These are phyloP conservation scores for Discostella pseudostelligera DNA, from an alignment of 108 stramenopile genomes.

Conservation along the genomic window DNA sequence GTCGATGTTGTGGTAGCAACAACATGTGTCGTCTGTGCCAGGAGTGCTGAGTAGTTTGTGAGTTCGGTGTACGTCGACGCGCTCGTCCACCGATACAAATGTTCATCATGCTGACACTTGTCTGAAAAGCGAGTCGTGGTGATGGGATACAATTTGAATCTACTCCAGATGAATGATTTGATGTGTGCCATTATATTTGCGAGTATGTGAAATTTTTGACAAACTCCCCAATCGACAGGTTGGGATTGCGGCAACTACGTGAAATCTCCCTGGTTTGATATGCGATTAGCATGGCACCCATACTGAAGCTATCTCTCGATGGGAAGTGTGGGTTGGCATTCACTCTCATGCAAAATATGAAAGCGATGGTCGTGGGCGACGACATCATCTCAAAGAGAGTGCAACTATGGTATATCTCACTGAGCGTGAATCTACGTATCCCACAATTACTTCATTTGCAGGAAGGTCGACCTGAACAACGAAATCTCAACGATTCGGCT, in stretches of 20 bases:
- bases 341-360: too few relatives aligned
- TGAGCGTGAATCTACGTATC: background rate
- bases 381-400: too few relatives aligned
- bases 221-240: too few relatives aligned
- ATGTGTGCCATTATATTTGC: background rate
- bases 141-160: too few relatives aligned
- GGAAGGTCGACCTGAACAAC: conserved; percentile 63
- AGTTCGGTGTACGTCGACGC: background rate
- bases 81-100: background rate
- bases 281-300: too few relatives aligned
- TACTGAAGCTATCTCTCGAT: too few relatives aligned
- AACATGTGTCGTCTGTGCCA: background rate
- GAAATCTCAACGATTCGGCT: conserved; percentile 68
- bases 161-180: too few relatives aligned
- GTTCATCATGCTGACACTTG: too few relatives aligned
- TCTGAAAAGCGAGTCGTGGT: too few relatives aligned
- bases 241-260: background rate
- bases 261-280: background rate
- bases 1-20: background rate
- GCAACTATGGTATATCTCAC: too few relatives aligned
- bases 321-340: too few relatives aligned
- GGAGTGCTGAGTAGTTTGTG: background rate
- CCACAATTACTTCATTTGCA: conserved; percentile 17
- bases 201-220: background rate
- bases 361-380: too few relatives aligned